Evolutionary conservation across 78 protist genomes (phyloP).

Genomic region (Isochrysis galbana): DNA sequence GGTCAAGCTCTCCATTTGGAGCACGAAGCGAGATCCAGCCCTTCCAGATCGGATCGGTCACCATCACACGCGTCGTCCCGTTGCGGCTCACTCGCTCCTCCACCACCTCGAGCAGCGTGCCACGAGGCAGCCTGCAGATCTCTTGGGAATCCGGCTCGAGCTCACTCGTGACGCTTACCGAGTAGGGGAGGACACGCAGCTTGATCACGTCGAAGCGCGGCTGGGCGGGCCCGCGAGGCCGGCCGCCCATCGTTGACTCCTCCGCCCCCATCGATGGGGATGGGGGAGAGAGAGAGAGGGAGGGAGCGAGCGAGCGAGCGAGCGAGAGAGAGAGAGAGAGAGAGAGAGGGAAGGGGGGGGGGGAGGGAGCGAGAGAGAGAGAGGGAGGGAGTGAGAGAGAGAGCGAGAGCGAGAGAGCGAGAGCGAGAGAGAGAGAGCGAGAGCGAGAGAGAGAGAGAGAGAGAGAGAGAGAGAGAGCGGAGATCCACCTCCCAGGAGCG

Average conservation of each 20-base stretch:
- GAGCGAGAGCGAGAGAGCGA: too few relatives aligned
- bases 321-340: too few relatives aligned
- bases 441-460: too few relatives aligned
- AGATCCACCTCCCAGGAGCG: too few relatives aligned
- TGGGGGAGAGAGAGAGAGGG: too few relatives aligned
- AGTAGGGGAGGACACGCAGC: background rate
- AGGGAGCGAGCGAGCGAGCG: too few relatives aligned
- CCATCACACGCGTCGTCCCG: background rate
- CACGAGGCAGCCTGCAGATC: background rate
- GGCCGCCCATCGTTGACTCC: background rate
- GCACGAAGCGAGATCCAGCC: background rate
- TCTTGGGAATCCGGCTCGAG: background rate
- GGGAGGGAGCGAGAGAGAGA: too few relatives aligned
- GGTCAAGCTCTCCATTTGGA: too few relatives aligned
- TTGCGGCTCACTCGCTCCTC: background rate
- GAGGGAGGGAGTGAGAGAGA: too few relatives aligned
- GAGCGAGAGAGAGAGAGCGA: too few relatives aligned
- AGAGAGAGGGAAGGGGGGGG: too few relatives aligned
- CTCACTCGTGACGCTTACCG: background rate
- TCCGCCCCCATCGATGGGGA: background rate
- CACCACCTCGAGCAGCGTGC: background rate
- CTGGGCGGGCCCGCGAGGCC: background rate
- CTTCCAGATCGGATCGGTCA: background rate
- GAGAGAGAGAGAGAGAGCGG: too few relatives aligned
- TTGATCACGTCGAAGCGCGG: background rate